A percentile compares a stretch with the other conserved stretches of the same genome.
These are phyloP conservation scores for Aspergillus asperescens DNA, from an alignment of 495 filamentous ascomycete genomes.

Conservation along the genomic window DNA sequence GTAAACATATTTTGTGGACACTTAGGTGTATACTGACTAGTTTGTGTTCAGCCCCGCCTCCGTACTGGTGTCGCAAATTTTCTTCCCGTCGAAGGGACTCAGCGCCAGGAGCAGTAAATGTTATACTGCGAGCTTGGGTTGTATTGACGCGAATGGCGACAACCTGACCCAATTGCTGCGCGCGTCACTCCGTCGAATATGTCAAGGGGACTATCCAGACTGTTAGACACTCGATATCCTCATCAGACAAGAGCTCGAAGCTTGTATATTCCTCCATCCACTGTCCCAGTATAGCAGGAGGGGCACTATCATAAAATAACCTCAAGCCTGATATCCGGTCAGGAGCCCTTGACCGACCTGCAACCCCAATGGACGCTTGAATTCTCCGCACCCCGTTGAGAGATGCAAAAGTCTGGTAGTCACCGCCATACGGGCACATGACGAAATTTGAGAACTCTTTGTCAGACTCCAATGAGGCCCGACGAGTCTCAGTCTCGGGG, in stretches of 20 bases:
- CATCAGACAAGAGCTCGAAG: slow-evolving; percentile 13
- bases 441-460: slow-evolving; percentile 11
- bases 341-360: slow-evolving; percentile 9
- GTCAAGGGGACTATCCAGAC: slow-evolving; percentile 9
- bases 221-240: slow-evolving; percentile 8
- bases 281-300: slow-evolving; percentile 14
- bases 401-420: slow-evolving; percentile 19
- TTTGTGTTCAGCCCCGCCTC: not conserved
- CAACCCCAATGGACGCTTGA: slow-evolving; percentile 12
- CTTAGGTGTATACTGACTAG: not conserved
- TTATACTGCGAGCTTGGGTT: slow-evolving; percentile 9
- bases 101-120: slow-evolving; percentile 3
- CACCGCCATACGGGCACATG: not conserved
- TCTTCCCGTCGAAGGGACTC: not conserved
- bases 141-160: slow-evolving; percentile 12
- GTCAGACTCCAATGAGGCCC: slow-evolving; percentile 2
- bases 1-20: too few species aligned
- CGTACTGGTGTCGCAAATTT: slow-evolving; percentile 5
- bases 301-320: slow-evolving; percentile 9
- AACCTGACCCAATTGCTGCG: slow-evolving; percentile 3
- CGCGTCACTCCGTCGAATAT: not conserved
- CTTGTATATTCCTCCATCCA: slow-evolving; percentile 11
- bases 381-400: slow-evolving; percentile 17
- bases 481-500: not conserved
- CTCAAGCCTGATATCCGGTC: slow-evolving; percentile 18